phyloP scores from a whole-genome alignment of 1,139 yeast genomes.

The Saccharomyces hybrid region DNA sequence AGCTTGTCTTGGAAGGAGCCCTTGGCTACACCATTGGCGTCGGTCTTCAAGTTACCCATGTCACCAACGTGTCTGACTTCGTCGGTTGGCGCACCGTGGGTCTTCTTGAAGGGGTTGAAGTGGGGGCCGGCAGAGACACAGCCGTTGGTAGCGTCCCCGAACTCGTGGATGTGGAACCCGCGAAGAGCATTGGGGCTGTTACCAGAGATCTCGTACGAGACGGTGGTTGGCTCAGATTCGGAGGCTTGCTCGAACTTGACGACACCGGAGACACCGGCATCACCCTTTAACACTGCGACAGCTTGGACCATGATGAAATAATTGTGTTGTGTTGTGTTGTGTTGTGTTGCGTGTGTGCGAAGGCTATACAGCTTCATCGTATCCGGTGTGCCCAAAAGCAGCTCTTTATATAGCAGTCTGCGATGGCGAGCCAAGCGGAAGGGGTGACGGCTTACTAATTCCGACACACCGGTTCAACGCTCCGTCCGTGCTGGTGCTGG shows the following conservation, averaged over 20 bases:
- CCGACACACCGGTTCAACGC: not conserved
- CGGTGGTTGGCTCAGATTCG: conserved; percentile 74
- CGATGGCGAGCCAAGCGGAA: not conserved
- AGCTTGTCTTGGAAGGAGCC: conserved; percentile 74
- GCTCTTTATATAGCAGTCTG: not conserved
- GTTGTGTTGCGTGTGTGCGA: not conserved
- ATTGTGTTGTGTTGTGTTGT: not conserved
- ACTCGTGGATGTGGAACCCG: conserved; percentile 97
- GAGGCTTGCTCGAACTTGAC: conserved; percentile 78
- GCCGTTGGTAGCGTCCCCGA: conserved; percentile 98
- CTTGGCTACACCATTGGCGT: conserved; percentile 79
- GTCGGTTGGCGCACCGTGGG: conserved; percentile 93
- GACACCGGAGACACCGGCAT: conserved; percentile 76
- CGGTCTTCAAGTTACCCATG: conserved; percentile 87
- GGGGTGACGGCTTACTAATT: not conserved
- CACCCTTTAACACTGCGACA: conserved; percentile 97
- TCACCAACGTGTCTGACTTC: conserved; percentile 94
- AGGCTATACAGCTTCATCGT: not conserved
- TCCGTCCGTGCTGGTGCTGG: not conserved
- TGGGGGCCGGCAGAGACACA: conserved; percentile 99
- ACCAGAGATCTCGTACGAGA: conserved; percentile 82
- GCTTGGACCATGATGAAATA: conserved; percentile 25
- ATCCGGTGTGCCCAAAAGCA: not conserved
- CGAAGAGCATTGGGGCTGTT: conserved; percentile 80
- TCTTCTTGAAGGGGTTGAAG: conserved; percentile 86